These are phyloP conservation scores for Posidonia australis DNA, from an alignment of 106 monocot species.

Conservation along the genomic window DNA sequence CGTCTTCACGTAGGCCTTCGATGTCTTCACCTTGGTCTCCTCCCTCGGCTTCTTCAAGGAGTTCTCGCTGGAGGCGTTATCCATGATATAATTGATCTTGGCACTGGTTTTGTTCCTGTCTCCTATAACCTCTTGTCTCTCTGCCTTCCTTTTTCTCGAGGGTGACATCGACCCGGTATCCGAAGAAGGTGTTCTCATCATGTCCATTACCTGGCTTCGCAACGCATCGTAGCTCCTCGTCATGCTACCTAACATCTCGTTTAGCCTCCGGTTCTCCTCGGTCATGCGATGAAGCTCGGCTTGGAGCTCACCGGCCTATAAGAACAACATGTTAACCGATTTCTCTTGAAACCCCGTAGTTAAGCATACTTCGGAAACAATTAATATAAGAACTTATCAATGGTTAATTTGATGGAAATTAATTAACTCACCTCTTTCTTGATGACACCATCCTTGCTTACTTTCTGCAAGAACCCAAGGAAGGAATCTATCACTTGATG, in stretches of 20 bases:
- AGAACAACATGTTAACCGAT: too few relatives aligned
- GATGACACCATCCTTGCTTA: not conserved
- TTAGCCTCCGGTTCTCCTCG: slow-evolving; percentile 50
- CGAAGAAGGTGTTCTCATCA: slow-evolving; percentile 7
- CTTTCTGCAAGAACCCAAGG: slow-evolving; percentile 6
- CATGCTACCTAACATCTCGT: slow-evolving; percentile 29
- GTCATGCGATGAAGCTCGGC: slow-evolving; percentile 27
- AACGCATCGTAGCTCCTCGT: slow-evolving; percentile 19
- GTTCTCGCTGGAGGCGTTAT: slow-evolving; percentile 20
- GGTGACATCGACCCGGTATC: slow-evolving; percentile 1
- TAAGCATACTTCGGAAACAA: not conserved
- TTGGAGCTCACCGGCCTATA: slow-evolving; percentile 8
- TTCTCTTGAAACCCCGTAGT: too few relatives aligned
- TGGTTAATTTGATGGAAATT: not conserved
- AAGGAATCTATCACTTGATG: not conserved
- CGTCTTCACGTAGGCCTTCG: slow-evolving; percentile 27
- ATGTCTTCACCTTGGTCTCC: slow-evolving; percentile 27
- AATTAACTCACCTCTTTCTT: slow-evolving; percentile 8
- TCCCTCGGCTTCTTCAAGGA: slow-evolving; percentile 17
- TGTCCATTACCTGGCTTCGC: slow-evolving; percentile 20
- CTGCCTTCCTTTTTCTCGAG: slow-evolving; percentile 27
- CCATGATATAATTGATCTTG: not conserved
- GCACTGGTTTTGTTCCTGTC: not conserved
- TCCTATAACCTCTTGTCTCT: not conserved
- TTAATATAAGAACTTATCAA: not conserved